phyloP scores from a whole-genome alignment of 441 rosid genomes.

The Euphorbia schlechtendalii region DNA sequence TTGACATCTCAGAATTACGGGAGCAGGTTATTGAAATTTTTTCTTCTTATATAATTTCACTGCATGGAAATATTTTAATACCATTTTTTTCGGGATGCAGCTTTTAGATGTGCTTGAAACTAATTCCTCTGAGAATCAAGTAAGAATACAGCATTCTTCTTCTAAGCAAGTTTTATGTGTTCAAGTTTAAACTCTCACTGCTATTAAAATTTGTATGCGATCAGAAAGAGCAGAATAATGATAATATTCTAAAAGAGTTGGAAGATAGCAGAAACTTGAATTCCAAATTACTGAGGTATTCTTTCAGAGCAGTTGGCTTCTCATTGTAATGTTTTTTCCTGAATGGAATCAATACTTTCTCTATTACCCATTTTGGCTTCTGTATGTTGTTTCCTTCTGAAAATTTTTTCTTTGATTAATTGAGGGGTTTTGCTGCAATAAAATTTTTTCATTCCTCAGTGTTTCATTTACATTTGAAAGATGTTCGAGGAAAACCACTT shows the following conservation, averaged over 20 bases:
- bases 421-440: background rate
- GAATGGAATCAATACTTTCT: background rate
- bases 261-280: constrained; percentile 63
- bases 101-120: constrained; percentile 47
- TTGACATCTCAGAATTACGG: constrained; percentile 64
- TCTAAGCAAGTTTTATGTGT: constrained; percentile 17
- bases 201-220: constrained; percentile 19
- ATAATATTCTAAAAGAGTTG: constrained; percentile 44
- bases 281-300: constrained; percentile 63
- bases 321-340: constrained; percentile 9
- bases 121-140: constrained; percentile 45
- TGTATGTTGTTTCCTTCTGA: background rate
- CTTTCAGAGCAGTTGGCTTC: constrained; percentile 10
- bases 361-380: background rate
- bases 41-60: constrained; percentile 3
- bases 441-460: background rate
- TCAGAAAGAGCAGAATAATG: constrained; percentile 40
- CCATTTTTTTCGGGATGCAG: constrained; percentile 33
- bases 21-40: constrained; percentile 51
- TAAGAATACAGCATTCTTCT: constrained; percentile 21
- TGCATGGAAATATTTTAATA: constrained; percentile 16
- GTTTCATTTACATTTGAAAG: background rate
- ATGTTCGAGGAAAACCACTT: background rate
- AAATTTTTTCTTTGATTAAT: constrained; percentile 6
- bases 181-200: constrained; percentile 11